Base-by-base conservation (phyloP, 2,329 filamentous ascomycete genomes). In the Sporothrix pseudoabietina region DNA sequence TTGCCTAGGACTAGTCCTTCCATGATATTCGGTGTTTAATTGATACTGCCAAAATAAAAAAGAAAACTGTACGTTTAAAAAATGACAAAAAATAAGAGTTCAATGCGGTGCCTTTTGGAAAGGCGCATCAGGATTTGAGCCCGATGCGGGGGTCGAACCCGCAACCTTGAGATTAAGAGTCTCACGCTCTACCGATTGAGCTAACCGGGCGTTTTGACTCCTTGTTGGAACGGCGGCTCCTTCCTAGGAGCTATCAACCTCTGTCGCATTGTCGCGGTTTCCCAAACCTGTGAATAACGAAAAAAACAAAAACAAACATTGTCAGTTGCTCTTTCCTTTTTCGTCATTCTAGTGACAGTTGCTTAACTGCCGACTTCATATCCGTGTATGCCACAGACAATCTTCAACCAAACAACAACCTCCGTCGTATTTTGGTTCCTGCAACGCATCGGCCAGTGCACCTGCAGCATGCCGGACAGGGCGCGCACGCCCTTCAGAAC, bases 141-240 rank as follows among this genome's bases (percentile, higher is more conserved):
- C 82, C 81, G 78, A 83, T 81, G 83, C 82, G 83, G 84, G 84
- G 83, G 82, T 85, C 84, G 77, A 78, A 78, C 77, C 77, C 77
- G 76, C 76, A 78, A 77, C 77, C 77, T 78, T 78, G 76, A 77
- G 77, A 78, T 86, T 87, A 87, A 88, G 89, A 90, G 89, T 90
- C 88, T 89, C 86, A 90, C 88, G 88, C 88, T 91, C 88, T 90
- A 90, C 87, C 87, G 87, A 89, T 89, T 89, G 87, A 89, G 87
- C 87, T 89, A 89, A 84, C 85, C 85, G 83, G 85, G 85, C 85
- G 75, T 72, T 72, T 69, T 54, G 49, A 52, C 49, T 69, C 47
- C 22, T 55, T 69, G 66, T 69, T 69, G 49, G 39, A 22, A 41
- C 66, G n/a, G n/a, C 52, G 49, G 52, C 32, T 26, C 49, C 1